A percentile compares a stretch with the other conserved stretches of the same genome.
Conservation (phyloP, 73 alveolate genomes). For the Stentor roeselii region DNA sequence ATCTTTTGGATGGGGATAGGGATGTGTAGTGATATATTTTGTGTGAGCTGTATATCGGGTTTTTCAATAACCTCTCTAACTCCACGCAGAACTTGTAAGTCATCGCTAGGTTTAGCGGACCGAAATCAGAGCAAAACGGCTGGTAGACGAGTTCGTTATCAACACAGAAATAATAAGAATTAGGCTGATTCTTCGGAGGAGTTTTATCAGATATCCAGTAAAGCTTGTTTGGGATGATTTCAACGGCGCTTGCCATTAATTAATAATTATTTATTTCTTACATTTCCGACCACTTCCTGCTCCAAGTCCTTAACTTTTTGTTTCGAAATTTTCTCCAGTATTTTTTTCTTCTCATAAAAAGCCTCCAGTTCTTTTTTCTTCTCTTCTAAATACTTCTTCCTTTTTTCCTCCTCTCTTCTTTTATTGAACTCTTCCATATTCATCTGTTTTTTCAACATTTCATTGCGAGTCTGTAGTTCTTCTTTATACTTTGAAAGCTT, state of each 20-base stretch:
- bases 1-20: conserved; percentile 52
- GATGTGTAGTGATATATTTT: conserved; percentile 73
- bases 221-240: conserved; percentile 52
- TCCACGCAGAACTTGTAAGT: conserved; percentile 68
- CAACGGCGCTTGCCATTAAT: not conserved
- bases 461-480: not conserved
- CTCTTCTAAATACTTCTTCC: not conserved
- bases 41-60: conserved; percentile 34
- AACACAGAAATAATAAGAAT: conserved; percentile 87
- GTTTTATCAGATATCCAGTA: conserved; percentile 79
- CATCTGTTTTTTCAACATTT: not conserved
- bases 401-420: conserved; percentile 16
- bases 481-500: conserved; percentile 9
- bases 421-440: not conserved
- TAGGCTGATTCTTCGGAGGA: conserved; percentile 73
- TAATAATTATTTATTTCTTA: not conserved
- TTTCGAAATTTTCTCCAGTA: not conserved
- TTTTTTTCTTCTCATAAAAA: not conserved
- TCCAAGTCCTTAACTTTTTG: not conserved
- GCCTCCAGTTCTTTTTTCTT: not conserved
- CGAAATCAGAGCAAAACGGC: conserved; percentile 78
- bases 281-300: not conserved
- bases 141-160: conserved; percentile 82
- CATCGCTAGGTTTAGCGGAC: conserved; percentile 71
- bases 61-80: conserved; percentile 52